A percentile compares a stretch with the other conserved stretches of the same genome.
These are phyloP conservation scores for Boletus pseudopeckii DNA, from an alignment of 768 basidiomycete genomes.

Conservation along the genomic window DNA sequence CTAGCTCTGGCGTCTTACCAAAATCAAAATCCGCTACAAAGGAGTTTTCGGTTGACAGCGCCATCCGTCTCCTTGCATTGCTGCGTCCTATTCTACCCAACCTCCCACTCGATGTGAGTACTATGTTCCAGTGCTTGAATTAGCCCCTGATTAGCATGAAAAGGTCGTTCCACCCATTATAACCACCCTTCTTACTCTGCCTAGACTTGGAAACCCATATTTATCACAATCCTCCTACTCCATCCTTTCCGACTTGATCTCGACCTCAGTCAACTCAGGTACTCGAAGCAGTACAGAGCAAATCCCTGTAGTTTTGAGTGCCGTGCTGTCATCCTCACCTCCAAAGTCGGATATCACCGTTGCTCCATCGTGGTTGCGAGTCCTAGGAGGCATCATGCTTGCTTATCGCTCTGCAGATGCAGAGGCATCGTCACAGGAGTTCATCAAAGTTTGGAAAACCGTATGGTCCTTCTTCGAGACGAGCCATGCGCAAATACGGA, in stretches of 20 bases:
- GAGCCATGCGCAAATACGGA: constrained; percentile 54
- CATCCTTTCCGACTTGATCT: constrained; percentile 78
- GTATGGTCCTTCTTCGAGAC: constrained; percentile 80
- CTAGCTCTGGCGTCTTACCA: constrained; percentile 56
- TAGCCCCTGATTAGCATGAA: constrained; percentile 11
- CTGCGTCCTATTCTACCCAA: constrained; percentile 57
- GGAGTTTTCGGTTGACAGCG: constrained; percentile 61
- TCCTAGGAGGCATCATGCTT: constrained; percentile 70
- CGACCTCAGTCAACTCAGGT: constrained; percentile 48
- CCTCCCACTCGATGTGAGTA: constrained; percentile 68
- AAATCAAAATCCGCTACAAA: constrained; percentile 56
- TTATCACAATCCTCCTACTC: constrained; percentile 86
- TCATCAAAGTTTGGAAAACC: constrained; percentile 68
- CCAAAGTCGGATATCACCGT: constrained; percentile 64
- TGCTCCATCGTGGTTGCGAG: constrained; percentile 73
- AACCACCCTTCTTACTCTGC: constrained; percentile 70
- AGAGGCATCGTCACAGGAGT: constrained; percentile 48
- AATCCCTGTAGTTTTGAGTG: constrained; percentile 58
- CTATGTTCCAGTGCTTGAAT: constrained; percentile 3
- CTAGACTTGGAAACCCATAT: constrained; percentile 85
- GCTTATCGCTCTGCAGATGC: constrained; percentile 54
- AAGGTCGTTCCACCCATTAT: constrained; percentile 74
- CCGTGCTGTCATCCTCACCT: constrained; percentile 67
- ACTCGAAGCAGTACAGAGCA: constrained; percentile 49
- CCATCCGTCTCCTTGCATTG: constrained; percentile 74